These are phyloP conservation scores for Ogataea trehalophila DNA, from an alignment of 805 yeast species.

Conservation along the genomic window DNA sequence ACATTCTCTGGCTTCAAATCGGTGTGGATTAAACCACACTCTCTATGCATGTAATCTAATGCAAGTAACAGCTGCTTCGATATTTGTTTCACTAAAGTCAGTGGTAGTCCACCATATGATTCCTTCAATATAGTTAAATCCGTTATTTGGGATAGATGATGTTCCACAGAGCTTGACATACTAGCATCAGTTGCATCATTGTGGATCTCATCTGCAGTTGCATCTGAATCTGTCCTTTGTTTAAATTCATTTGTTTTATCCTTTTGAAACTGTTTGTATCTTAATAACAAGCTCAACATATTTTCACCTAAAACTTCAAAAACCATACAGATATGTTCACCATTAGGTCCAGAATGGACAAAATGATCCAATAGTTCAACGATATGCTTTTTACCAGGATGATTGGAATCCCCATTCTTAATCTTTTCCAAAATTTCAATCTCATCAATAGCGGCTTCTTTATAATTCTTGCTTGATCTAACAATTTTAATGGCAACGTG, in stretches of 20 bases:
- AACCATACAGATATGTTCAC: conserved; percentile 61
- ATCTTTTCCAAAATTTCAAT: conserved; percentile 42
- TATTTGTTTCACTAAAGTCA: conserved; percentile 49
- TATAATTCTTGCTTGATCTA: conserved; percentile 46
- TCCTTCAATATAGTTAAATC: conserved; percentile 34
- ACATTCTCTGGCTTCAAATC: conserved; percentile 76
- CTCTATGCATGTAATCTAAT: conserved; percentile 52
- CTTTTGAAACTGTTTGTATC: conserved; percentile 39
- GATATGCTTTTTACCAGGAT: conserved; percentile 48
- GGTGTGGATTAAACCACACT: conserved; percentile 66
- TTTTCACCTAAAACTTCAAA: conserved; percentile 63
- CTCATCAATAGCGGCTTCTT: conserved; percentile 64
- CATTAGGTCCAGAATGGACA: conserved; percentile 55
- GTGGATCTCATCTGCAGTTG: not conserved
- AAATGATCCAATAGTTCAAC: conserved; percentile 54
- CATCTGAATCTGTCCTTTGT: conserved; percentile 8
- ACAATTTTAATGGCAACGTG: conserved; percentile 64
- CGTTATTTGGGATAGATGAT: conserved; percentile 24
- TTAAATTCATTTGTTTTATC: conserved; percentile 25
- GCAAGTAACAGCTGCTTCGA: conserved; percentile 51
- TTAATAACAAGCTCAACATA: conserved; percentile 43
- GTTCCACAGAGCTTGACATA: conserved; percentile 6
- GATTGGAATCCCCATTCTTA: conserved; percentile 28
- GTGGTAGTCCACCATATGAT: conserved; percentile 50
- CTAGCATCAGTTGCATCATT: too few relatives aligned